phyloP scores from a whole-genome alignment of 2,329 filamentous ascomycete genomes.

The Stachybotrys chlorohalonatus region DNA sequence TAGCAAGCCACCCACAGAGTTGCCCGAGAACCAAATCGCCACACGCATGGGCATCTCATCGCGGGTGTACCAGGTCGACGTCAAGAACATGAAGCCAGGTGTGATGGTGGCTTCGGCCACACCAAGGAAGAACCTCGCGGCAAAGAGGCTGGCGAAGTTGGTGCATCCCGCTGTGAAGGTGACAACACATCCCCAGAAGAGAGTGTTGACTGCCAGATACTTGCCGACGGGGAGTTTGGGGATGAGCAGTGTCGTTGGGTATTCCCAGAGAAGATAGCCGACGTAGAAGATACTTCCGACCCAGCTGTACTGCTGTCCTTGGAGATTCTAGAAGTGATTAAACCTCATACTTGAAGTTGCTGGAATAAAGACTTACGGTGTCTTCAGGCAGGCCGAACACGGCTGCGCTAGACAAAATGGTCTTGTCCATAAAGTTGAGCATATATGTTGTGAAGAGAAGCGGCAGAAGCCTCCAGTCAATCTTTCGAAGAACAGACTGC shows the following conservation, averaged over 20 bases:
- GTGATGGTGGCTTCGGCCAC: constrained; percentile 45
- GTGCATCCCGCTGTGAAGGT: constrained; percentile 34
- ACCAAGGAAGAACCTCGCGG: constrained; percentile 43
- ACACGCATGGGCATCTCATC: constrained; percentile 45
- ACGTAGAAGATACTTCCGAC: constrained; percentile 35
- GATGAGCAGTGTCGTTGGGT: constrained; percentile 38
- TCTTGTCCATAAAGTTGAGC: constrained; percentile 55
- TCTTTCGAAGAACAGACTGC: constrained; percentile 39
- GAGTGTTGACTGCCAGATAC: constrained; percentile 35
- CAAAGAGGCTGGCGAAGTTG: constrained; percentile 39
- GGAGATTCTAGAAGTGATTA: constrained; percentile 10
- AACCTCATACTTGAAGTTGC: neutral
- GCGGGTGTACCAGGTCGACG: constrained; percentile 46
- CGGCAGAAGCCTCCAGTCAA: constrained; percentile 46
- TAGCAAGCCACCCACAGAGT: constrained; percentile 36
- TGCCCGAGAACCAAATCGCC: constrained; percentile 47
- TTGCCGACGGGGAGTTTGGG: constrained; percentile 37
- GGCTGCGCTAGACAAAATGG: constrained; percentile 43
- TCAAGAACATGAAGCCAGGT: constrained; percentile 47
- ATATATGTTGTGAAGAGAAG: constrained; percentile 49
- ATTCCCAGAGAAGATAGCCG: constrained; percentile 40
- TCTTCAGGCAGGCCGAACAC: constrained; percentile 47
- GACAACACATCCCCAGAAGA: constrained; percentile 42
- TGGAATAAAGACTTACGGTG: constrained; percentile 15
- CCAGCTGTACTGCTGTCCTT: constrained; percentile 54